Conservation (phyloP, 1,139 yeast genomes). For the Kodamaea ohmeri region DNA sequence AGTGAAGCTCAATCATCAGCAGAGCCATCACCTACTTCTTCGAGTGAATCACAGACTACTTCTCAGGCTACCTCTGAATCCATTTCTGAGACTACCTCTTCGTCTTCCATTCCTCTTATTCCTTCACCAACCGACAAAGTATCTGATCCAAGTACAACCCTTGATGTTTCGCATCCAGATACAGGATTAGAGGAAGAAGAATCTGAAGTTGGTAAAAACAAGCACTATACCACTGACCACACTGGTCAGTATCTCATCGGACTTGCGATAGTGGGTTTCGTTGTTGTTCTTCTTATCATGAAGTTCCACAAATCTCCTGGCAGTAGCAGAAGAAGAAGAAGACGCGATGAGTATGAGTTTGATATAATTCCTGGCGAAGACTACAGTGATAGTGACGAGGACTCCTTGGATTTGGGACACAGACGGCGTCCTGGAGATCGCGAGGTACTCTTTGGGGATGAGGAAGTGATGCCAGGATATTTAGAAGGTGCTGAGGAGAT, state of each 20-base stretch:
- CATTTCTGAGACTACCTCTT: background rate
- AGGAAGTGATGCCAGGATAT: conserved; percentile 17
- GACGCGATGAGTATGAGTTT: conserved; percentile 74
- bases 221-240: conserved; percentile 34
- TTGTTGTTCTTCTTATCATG: conserved; percentile 52
- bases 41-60: too few species aligned
- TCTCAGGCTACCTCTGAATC: background rate
- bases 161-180: conserved; percentile 4
- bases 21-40: too few species aligned
- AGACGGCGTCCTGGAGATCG: conserved; percentile 17
- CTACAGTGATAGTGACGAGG: conserved; percentile 28
- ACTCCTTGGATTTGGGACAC: conserved; percentile 20
- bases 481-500: conserved; percentile 44
- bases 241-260: conserved; percentile 60
- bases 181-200: conserved; percentile 4
- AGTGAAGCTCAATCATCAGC: background rate
- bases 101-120: conserved; percentile 1
- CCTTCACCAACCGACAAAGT: conserved; percentile 2
- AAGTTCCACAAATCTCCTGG: conserved; percentile 51
- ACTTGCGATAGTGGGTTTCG: conserved; percentile 58
- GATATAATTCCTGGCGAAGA: conserved; percentile 76
- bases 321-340: conserved; percentile 52
- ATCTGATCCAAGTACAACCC: conserved; percentile 1
- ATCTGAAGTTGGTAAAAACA: conserved; percentile 27
- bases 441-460: conserved; percentile 14